phyloP scores from a whole-genome alignment of 78 protist genomes.

The Neovahlkampfia damariscottae region DNA sequence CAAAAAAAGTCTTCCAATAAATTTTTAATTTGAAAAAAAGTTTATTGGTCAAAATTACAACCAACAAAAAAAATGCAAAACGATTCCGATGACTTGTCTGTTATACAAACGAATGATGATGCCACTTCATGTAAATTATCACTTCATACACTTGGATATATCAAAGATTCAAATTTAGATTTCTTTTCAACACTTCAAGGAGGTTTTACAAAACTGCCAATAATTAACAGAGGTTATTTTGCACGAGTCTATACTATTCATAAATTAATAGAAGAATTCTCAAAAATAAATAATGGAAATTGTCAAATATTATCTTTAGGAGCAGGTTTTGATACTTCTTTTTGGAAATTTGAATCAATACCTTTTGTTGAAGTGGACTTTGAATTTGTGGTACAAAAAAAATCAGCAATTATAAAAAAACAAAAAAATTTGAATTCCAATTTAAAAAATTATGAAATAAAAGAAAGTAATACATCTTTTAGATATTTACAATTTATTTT shows the following conservation, averaged over 20 bases:
- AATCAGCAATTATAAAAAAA: not conserved
- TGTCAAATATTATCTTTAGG: not conserved
- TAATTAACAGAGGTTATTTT: not conserved
- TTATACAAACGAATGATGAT: not conserved
- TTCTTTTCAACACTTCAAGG: not conserved
- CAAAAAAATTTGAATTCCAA: not conserved
- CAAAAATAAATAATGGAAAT: not conserved
- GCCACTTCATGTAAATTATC: not conserved
- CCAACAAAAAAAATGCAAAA: too few relatives aligned
- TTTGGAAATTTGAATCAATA: not conserved
- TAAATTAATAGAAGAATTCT: not conserved
- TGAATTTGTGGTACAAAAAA: not conserved
- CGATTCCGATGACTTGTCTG: too few relatives aligned
- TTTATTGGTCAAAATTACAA: too few relatives aligned
- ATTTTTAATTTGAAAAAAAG: too few relatives aligned
- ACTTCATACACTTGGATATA: not conserved
- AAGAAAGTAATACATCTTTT: not conserved
- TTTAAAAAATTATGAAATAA: not conserved
- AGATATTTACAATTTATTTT: not conserved
- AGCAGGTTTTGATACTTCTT: not conserved
- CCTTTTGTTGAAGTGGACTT: not conserved
- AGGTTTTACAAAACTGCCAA: not conserved
- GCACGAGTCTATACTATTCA: not conserved
- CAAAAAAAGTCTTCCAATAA: too few relatives aligned
- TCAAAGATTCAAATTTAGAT: not conserved